phyloP scores from a whole-genome alignment of 2,329 filamentous ascomycete species.

The Fusarium pseudoanthophilum region DNA sequence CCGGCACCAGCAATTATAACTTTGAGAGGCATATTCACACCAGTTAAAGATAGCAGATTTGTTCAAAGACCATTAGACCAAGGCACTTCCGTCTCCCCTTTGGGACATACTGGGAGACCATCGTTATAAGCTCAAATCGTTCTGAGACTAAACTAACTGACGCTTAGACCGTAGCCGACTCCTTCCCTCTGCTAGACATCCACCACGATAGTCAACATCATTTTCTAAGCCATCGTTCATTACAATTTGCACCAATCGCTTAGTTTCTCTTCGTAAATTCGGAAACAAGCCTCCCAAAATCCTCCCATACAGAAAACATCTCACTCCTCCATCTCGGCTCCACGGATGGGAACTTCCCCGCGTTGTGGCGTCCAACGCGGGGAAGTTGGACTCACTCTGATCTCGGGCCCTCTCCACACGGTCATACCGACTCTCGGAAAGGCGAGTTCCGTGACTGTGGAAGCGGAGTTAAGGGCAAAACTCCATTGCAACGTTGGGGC shows the following conservation, averaged over 20 bases:
- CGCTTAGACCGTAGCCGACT: neutral
- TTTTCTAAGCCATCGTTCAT: no score
- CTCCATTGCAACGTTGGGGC: neutral
- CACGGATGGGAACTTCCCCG: neutral
- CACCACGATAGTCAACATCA: neutral
- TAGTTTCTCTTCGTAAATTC: neutral
- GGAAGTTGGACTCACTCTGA: neutral
- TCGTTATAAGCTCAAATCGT: neutral
- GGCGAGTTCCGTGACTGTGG: neutral
- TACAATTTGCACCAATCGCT: neutral
- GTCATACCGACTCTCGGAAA: neutral
- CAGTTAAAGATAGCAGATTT: no score
- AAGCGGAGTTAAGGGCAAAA: neutral
- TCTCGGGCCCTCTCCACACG: neutral
- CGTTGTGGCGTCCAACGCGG: neutral
- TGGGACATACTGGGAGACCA: neutral
- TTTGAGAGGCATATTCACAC: constrained; percentile 3
- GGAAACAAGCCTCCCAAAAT: neutral
- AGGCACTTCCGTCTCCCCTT: neutral
- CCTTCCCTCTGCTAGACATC: neutral
- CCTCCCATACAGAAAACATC: neutral
- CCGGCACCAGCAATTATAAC: constrained; percentile 7
- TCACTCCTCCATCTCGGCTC: neutral
- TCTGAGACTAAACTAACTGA: neutral
- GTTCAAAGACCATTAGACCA: neutral